Percentiles rank a stretch among this genome's conserved stretches.
Evolutionary conservation across 164 flowering plant species (phyloP).

Genomic region (Vitis cinerea): DNA sequence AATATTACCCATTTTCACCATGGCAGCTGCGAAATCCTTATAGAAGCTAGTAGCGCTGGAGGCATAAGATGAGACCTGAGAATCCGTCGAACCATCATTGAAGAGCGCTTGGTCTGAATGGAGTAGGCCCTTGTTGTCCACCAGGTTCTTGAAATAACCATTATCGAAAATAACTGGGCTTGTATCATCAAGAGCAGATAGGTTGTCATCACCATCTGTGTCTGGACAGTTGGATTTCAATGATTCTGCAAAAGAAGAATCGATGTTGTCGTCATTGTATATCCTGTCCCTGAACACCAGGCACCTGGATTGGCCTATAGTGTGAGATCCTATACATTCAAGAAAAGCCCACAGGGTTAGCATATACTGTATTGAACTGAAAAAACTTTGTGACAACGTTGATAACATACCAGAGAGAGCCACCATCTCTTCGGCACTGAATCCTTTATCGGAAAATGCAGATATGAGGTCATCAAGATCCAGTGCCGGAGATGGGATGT

Average conservation of each 20-base stretch:
- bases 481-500: constrained; percentile 27
- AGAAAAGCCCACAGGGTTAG: not conserved
- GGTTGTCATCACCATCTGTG: constrained; percentile 30
- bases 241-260: constrained; percentile 27
- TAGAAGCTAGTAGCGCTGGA: constrained; percentile 19
- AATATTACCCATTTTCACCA: constrained; percentile 50
- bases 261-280: constrained; percentile 45
- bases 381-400: not conserved
- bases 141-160: constrained; percentile 31
- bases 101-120: constrained; percentile 53
- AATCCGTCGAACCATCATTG: constrained; percentile 36
- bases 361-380: too few species aligned
- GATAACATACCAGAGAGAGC: constrained; percentile 31
- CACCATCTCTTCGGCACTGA: constrained; percentile 35
- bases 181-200: constrained; percentile 32
- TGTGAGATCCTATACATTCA: constrained; percentile 34
- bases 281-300: constrained; percentile 24
- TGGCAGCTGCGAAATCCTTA: constrained; percentile 37
- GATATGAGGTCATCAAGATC: constrained; percentile 25
- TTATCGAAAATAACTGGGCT: constrained; percentile 36
- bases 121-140: constrained; percentile 33
- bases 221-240: constrained; percentile 29
- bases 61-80: constrained; percentile 28
- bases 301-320: constrained; percentile 56
- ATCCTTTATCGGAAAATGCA: constrained; percentile 30